Percentiles rank a stretch among this genome's conserved stretches.
phyloP scores from a whole-genome alignment of 2,329 filamentous ascomycete genomes.

The Exophiala viscosa region DNA sequence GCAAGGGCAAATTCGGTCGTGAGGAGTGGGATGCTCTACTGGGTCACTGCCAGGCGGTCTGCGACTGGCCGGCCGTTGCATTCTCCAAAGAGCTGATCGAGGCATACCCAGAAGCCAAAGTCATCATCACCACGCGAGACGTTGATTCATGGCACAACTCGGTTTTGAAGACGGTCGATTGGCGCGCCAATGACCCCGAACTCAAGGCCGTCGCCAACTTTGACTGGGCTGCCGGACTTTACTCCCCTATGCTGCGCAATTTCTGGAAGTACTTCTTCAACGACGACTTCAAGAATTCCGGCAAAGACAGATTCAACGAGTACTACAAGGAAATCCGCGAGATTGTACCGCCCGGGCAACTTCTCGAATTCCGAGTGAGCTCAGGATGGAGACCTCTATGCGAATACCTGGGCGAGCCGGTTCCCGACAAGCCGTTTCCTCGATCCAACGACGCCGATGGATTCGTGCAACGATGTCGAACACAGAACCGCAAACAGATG shows the following conservation, averaged over 20 bases:
- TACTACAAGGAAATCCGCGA: conserved; percentile 53
- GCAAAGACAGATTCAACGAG: conserved; percentile 59
- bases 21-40: conserved; percentile 68
- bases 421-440: conserved; percentile 49
- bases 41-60: conserved; percentile 61
- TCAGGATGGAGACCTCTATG: conserved; percentile 55
- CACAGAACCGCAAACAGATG: conserved; percentile 54
- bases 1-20: conserved; percentile 59
- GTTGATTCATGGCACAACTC: conserved; percentile 63
- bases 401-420: conserved; percentile 52
- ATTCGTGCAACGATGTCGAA: conserved; percentile 53
- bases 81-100: conserved; percentile 68
- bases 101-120: conserved; percentile 69
- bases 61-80: conserved; percentile 64
- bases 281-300: conserved; percentile 62
- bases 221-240: conserved; percentile 64
- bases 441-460: conserved; percentile 53
- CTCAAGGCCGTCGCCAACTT: conserved; percentile 53
- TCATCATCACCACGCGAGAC: conserved; percentile 64
- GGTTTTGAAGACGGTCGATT: conserved; percentile 65
- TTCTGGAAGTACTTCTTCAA: conserved; percentile 68
- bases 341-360: conserved; percentile 47
- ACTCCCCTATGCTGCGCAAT: conserved; percentile 66
- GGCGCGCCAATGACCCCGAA: conserved; percentile 63
- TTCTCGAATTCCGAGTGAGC: conserved; percentile 53